Evolutionary conservation across 1,284 basidiomycete species (phyloP).

Genomic region (Tilletia caries): DNA sequence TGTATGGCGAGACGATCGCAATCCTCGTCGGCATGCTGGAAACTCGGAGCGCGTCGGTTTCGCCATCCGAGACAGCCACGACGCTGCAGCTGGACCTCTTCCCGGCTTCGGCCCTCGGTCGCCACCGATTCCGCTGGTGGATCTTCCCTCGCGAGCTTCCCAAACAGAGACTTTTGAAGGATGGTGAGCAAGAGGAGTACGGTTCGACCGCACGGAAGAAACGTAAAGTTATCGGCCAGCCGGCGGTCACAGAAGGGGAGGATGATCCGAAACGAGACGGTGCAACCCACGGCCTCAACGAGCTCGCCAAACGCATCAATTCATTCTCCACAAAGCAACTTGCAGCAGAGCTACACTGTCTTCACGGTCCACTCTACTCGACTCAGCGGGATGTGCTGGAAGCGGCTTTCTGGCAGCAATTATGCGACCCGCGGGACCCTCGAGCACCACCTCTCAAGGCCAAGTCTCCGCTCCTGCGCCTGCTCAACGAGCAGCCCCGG

Average conservation of each 20-base stretch:
- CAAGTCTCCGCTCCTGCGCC: neutral
- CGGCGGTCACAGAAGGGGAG: neutral
- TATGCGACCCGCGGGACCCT: neutral
- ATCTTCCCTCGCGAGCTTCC: neutral
- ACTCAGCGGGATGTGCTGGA: neutral
- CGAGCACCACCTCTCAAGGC: neutral
- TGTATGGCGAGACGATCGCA: neutral
- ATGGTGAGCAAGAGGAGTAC: neutral
- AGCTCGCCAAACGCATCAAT: neutral
- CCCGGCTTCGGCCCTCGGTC: neutral
- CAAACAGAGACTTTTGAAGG: neutral
- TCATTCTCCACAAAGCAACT: neutral
- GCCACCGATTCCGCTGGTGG: neutral
- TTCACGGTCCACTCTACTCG: neutral
- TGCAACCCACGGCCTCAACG: neutral
- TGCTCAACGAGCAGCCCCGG: neutral
- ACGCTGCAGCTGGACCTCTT: neutral
- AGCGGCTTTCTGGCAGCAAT: neutral
- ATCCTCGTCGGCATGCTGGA: neutral
- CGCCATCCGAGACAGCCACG: neutral
- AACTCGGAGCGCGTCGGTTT: neutral
- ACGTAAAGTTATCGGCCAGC: neutral
- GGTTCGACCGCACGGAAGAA: neutral
- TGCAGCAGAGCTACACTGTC: constrained; percentile 5
- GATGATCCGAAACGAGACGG: neutral